A percentile compares a stretch with the other conserved stretches of the same genome.
These are phyloP conservation scores for Ascochyta viciae-villosae DNA, from an alignment of 2,329 filamentous ascomycete genomes.

Conservation along the genomic window DNA sequence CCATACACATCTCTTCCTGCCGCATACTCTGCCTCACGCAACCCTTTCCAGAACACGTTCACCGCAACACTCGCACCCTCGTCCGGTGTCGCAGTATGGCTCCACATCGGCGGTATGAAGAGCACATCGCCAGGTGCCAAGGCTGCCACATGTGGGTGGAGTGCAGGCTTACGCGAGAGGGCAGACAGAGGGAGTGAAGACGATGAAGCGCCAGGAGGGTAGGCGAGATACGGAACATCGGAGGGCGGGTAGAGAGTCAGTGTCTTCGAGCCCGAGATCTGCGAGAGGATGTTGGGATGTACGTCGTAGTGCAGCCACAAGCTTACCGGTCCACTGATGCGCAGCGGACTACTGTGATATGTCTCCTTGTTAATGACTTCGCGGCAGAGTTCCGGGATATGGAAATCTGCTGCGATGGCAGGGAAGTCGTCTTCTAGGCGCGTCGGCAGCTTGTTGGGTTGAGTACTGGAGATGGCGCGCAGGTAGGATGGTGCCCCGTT, in stretches of 20 bases:
- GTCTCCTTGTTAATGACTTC: constrained; percentile 53
- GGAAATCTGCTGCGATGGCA: constrained; percentile 71
- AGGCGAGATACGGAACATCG: constrained; percentile 73
- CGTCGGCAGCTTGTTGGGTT: constrained; percentile 74
- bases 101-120: constrained; percentile 83
- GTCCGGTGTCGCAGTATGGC: constrained; percentile 71
- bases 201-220: constrained; percentile 79
- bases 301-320: constrained; percentile 96
- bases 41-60: constrained; percentile 86
- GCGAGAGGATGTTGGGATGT: constrained; percentile 86
- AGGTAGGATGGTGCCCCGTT: constrained; percentile 73
- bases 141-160: constrained; percentile 66
- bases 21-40: constrained; percentile 69
- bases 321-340: constrained; percentile 79
- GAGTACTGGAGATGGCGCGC: constrained; percentile 74
- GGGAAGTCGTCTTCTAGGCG: constrained; percentile 76
- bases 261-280: constrained; percentile 75
- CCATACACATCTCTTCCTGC: constrained; percentile 84
- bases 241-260: constrained; percentile 79
- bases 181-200: constrained; percentile 64
- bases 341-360: constrained; percentile 77
- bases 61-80: constrained; percentile 72
- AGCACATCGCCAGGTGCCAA: constrained; percentile 77
- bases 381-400: constrained; percentile 67
- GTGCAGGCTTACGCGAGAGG: constrained; percentile 51